Base-by-base conservation (phyloP, 176 grass and related monocot species). In the Bolboschoenus planiculmis region DNA sequence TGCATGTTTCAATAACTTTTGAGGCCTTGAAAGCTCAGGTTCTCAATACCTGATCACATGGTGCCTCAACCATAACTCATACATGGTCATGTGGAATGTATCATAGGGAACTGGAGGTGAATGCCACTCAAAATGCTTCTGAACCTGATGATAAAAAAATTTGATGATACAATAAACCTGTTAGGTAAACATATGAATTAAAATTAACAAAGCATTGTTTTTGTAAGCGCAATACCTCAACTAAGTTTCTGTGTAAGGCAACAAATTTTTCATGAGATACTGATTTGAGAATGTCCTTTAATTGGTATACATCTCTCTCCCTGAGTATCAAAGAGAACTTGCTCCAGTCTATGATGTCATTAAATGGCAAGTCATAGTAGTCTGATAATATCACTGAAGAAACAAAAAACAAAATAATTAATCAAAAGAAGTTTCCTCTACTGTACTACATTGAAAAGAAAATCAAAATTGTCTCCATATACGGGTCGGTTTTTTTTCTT, bases 41-140 rank as follows among this genome's bases (percentile, higher is more conserved):
- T 65, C 15, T 82, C 60, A 63, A 82, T 82, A 88, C 83, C 92
- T 99, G 70, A 99, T 95, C 56, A 95, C 91, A 95, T 93, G 88
- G 82, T 91, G 90, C 50, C 96, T 84, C 66, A 93, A 74, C 96
- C 96, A 95, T 42, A 99, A 72, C 35, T 95, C 96, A 83, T 95
- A 99, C 96, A 99, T 99, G 78, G 92, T 83, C 96, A 95, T 99
- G 85, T 95, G 96, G 71, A 99, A 99, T 83, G 90, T 92, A 70
- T 99, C 96, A 31, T 90, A 90, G 5, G 87, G 88, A 79, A 93
- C 18, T 64, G 96, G 91, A 89, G 96, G 91, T 66, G 96, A 95
- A 84, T 99, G 90, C 92, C 92, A 99, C 63, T 91, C 89, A 56
- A 95, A 99, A 84, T 99, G 96, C 61, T 93, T 99, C 83, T 99